A percentile compares a stretch with the other conserved stretches of the same genome.
phyloP scores from a whole-genome alignment of 306 rosid genomes.

The Fragaria vesca region DNA sequence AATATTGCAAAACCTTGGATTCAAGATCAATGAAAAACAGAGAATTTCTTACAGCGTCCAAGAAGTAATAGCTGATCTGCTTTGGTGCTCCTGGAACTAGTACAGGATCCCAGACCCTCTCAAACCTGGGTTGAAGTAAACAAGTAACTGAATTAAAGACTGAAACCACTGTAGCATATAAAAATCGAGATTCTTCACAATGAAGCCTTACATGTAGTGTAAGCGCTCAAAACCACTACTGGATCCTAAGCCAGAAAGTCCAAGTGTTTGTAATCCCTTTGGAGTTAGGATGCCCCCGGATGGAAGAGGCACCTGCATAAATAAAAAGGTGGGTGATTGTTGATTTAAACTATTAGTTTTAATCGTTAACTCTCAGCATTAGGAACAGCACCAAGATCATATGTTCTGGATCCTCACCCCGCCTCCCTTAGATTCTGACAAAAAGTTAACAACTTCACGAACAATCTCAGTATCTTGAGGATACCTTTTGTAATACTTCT shows the following conservation, averaged over 20 bases:
- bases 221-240: constrained; percentile 85
- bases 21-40: constrained; percentile 22
- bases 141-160: constrained; percentile 4
- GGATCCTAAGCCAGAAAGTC: constrained; percentile 76
- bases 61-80: constrained; percentile 69
- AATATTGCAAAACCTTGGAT: constrained; percentile 24
- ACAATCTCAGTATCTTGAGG: constrained; percentile 79
- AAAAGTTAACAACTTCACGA: constrained; percentile 73
- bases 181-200: not conserved
- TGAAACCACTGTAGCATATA: not conserved
- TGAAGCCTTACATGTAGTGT: constrained; percentile 71
- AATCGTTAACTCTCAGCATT: constrained; percentile 17
- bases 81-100: constrained; percentile 75
- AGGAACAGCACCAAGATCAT: constrained; percentile 29
- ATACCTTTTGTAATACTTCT: constrained; percentile 90
- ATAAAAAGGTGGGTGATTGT: constrained; percentile 21
- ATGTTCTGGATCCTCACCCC: constrained; percentile 50
- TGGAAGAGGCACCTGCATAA: constrained; percentile 74
- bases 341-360: constrained; percentile 17
- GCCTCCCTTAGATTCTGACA: constrained; percentile 71
- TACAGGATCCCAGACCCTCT: constrained; percentile 91
- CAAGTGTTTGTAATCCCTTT: constrained; percentile 82
- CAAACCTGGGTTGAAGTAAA: constrained; percentile 55
- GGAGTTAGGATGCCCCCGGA: constrained; percentile 90
- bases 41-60: constrained; percentile 61